These are phyloP conservation scores for Claviceps citrina DNA, from an alignment of 2,329 filamentous ascomycete genomes.

Conservation along the genomic window DNA sequence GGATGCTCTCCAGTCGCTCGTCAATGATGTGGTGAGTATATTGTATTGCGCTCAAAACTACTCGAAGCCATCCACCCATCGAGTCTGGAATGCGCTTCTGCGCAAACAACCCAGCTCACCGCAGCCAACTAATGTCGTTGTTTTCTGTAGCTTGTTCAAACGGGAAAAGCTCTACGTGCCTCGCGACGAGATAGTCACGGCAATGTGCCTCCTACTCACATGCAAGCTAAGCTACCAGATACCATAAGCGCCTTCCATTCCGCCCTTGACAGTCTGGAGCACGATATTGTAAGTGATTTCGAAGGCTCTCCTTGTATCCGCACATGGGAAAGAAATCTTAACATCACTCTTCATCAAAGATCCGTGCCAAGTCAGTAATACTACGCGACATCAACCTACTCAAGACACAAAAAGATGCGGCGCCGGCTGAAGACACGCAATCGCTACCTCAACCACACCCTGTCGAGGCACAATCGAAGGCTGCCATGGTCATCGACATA, in stretches of 20 bases:
- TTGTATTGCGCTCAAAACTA: neutral
- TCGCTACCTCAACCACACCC: conserved; percentile 11
- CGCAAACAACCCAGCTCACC: neutral
- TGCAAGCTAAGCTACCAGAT: conserved; percentile 29
- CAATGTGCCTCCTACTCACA: conserved; percentile 18
- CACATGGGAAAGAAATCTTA: neutral
- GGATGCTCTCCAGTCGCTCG: conserved; percentile 34
- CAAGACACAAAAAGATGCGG: conserved; percentile 14
- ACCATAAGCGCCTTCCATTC: conserved; percentile 34
- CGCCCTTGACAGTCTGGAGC: conserved; percentile 40
- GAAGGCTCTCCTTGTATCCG: neutral
- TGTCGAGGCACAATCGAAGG: conserved; percentile 21
- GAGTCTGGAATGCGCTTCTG: neutral
- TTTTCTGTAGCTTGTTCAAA: conserved; percentile 36
- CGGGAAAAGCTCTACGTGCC: conserved; percentile 39
- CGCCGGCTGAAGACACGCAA: conserved; percentile 7
- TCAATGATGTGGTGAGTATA: conserved; percentile 38
- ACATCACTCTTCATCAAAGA: conserved; percentile 12
- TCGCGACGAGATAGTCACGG: conserved; percentile 30
- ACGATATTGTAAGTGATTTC: conserved; percentile 34
- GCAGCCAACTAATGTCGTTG: neutral
- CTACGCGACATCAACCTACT: conserved; percentile 35
- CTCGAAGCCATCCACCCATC: neutral
- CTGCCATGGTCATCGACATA: conserved; percentile 22
- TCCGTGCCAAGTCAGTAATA: conserved; percentile 38